Evolutionary conservation across 176 grass and related monocot genomes (phyloP), one percentile per base, ranked within the genome.

Genomic region (Rhynchospora tenuis): DNA sequence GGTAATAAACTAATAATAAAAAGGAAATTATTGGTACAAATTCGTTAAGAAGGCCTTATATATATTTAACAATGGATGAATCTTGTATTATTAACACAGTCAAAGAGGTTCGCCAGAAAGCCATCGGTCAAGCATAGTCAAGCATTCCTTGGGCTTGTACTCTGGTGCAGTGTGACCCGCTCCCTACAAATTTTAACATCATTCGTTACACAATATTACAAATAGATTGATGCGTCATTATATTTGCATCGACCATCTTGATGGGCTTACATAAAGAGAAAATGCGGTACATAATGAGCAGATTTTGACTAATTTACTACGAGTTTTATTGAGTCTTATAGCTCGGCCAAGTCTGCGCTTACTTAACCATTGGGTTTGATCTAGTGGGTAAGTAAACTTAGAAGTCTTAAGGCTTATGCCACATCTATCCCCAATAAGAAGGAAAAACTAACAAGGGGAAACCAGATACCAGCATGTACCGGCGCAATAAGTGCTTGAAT

Each of bases 121-220:
- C 87, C 90, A 89, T 81, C 84, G 80, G 16, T 20, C 7, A 43
- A 84, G 63, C 87, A 86, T 91, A 0, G 47, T 19, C 2, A 89
- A 51, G 45, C 90, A 89, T 56, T 89, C 80, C 65, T 58, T 93
- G 31, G 88, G 88, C 83, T 86, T 93, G 85, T 92, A 89, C 74
- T 87, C 90, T 3, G 86, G 79, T 45, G 89, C 64, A 83, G 89
- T 88, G 73, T 91, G 90, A 7, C 90, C 90, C 47, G 87, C 90
- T 66, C 87, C 90, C 87, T 91, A 54, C 33, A 76, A 64, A 13
- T 27, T 19, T 33, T 1, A 50, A 22, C 2, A 81, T 19, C 11
- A 6, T 28, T 71, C 7, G 11, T 58, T 42, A 45, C 71, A 1
- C 22, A 6, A 23, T 16, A 27, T 66, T 66, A 66, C 4, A 66